Base-by-base conservation (phyloP, 2,329 filamentous ascomycete genomes). In the Trichoderma sp. region DNA sequence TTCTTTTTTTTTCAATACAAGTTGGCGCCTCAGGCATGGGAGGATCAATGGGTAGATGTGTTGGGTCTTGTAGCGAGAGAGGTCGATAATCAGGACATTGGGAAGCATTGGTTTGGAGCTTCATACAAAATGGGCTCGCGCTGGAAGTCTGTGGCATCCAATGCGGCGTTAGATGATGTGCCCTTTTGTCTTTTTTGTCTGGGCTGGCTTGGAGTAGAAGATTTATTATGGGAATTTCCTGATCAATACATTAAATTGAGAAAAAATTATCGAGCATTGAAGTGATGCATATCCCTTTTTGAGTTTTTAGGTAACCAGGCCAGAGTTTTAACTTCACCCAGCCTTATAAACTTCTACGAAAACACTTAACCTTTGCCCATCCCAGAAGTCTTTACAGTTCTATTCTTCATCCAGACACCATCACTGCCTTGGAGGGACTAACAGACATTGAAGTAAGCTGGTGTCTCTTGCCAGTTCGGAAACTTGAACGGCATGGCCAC, bases 41-140 rank as follows among this genome's bases (percentile, higher is more conserved):
- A 30, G 39, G 43, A 62, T 53, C 57, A 62, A 61, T 53, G 30
- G 67, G 55, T 69, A 36, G 55, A 50, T 68, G 65, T 30, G 39
- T 34, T 9, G 15, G 47, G 34, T 34, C 65, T 59, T 68, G 36
- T 59, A 62, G 67, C 57, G 50, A 32, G 30, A 20, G 26, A 50
- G 36, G 20, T 39, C 36, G 53, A 53, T 20, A 62, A 32, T 30
- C 26, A 26, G 32, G 32, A 30, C 67, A 36, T 36, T 34, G 39
- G 57, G 67, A 53, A 50, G 47, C 59, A 36, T 62, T 69, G 57
- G 47, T n/a, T 62, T 12, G 57, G 28, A 39, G 32, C 32, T 53
- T 47, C 47, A 36, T 61, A 69, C 30, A 53, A 17, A 11, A 39
- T 62, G 57, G 57, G 57, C 67, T 69, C 57, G 43, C 57, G 55